A percentile compares a stretch with the other conserved stretches of the same genome.
Evolutionary conservation across 2,329 filamentous ascomycete genomes (phyloP).

Genomic region (Dactylellina parvicollis): DNA sequence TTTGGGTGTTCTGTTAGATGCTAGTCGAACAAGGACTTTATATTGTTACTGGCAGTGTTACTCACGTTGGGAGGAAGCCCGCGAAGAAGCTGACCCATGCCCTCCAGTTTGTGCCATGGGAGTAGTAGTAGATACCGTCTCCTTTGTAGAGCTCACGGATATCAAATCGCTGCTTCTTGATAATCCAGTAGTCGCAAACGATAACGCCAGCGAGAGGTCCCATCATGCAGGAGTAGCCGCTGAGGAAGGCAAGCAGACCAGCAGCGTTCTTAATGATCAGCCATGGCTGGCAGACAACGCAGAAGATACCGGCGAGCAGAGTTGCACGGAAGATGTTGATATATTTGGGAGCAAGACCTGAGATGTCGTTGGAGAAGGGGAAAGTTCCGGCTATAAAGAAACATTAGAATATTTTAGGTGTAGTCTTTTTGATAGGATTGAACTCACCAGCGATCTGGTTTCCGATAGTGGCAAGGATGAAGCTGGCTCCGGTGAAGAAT

Average conservation of each 20-base stretch:
- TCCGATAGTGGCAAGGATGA: slow-evolving; percentile 63
- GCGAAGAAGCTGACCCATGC: slow-evolving; percentile 59
- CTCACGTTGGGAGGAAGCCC: slow-evolving; percentile 59
- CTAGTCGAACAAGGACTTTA: background rate
- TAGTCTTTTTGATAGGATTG: background rate
- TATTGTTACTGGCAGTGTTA: background rate
- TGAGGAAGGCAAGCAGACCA: slow-evolving; percentile 62
- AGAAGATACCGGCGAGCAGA: slow-evolving; percentile 63
- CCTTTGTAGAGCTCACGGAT: slow-evolving; percentile 63
- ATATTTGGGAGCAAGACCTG: slow-evolving; percentile 66
- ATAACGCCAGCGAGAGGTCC: slow-evolving; percentile 63
- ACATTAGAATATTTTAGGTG: slow-evolving; percentile 59
- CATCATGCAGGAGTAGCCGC: slow-evolving; percentile 61
- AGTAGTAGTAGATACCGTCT: slow-evolving; percentile 62
- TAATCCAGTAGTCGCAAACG: slow-evolving; percentile 62
- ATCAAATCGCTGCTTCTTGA: slow-evolving; percentile 62
- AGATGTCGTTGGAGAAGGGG: slow-evolving; percentile 67
- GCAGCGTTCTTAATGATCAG: slow-evolving; percentile 63
- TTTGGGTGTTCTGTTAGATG: slow-evolving; percentile 30
- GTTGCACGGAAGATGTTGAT: slow-evolving; percentile 67
- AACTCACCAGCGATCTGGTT: slow-evolving; percentile 62
- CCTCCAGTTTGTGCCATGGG: slow-evolving; percentile 60
- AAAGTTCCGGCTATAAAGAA: slow-evolving; percentile 67
- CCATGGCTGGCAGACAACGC: slow-evolving; percentile 64
- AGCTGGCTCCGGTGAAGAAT: slow-evolving; percentile 62